A percentile compares a stretch with the other conserved stretches of the same genome.
Evolutionary conservation across 441 rosid genomes (phyloP).

Genomic region (Croton setiger): DNA sequence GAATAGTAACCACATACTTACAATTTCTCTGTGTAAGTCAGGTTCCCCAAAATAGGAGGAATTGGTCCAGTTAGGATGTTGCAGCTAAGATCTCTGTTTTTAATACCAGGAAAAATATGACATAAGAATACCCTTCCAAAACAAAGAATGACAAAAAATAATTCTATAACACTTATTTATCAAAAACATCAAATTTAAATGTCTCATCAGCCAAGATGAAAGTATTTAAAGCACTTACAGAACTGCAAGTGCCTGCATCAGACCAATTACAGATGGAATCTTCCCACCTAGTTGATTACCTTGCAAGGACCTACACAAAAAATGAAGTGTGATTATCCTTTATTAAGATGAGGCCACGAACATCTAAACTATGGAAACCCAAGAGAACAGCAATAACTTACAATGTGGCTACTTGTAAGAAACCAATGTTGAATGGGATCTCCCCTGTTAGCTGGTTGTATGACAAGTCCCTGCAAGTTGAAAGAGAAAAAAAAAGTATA

Average conservation of each 20-base stretch:
- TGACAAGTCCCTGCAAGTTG: conserved; percentile 82
- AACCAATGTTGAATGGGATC: conserved; percentile 94
- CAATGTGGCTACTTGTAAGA: conserved; percentile 96
- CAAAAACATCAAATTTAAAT: background rate
- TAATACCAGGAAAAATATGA: conserved; percentile 4
- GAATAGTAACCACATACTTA: conserved; percentile 28
- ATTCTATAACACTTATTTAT: background rate
- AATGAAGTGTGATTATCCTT: conserved; percentile 12
- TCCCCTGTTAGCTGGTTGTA: conserved; percentile 82
- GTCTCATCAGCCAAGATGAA: background rate
- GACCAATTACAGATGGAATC: conserved; percentile 89
- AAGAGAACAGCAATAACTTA: conserved; percentile 32
- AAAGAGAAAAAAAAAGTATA: conserved; percentile 10
- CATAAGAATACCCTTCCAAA: background rate
- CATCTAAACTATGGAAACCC: background rate
- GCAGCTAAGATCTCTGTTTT: conserved; percentile 78
- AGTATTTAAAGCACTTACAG: conserved; percentile 51
- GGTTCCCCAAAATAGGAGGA: conserved; percentile 84
- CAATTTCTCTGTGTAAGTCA: conserved; percentile 88
- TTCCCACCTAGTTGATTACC: conserved; percentile 72
- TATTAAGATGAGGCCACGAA: background rate
- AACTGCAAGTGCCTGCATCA: conserved; percentile 99
- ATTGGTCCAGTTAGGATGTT: conserved; percentile 77
- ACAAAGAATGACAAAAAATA: background rate
- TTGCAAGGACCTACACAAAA: conserved; percentile 74